Evolutionary conservation across 2,329 filamentous ascomycete species (phyloP).

Genomic region (Monosporascus sp.): DNA sequence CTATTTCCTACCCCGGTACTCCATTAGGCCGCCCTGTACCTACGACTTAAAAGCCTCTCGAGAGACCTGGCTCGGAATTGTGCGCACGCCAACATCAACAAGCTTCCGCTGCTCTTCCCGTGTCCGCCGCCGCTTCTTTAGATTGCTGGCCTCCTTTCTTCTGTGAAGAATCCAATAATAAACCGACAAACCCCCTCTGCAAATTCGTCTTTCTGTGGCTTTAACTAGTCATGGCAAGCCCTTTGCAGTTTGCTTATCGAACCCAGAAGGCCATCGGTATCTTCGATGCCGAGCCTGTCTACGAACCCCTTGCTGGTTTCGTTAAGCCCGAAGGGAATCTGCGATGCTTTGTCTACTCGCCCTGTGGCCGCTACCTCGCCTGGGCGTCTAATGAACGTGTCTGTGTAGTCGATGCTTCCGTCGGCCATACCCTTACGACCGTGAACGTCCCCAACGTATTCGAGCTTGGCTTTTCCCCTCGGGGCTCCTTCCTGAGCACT

Average conservation of each 20-base stretch:
- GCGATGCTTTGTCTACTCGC: slow-evolving; percentile 91
- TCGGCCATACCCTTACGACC: slow-evolving; percentile 67
- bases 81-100: no score
- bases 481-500: slow-evolving; percentile 88
- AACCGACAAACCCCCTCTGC: slow-evolving; percentile 17
- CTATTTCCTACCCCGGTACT: no score
- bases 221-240: slow-evolving; percentile 90
- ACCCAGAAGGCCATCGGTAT: slow-evolving; percentile 95
- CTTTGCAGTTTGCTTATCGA: slow-evolving; percentile 94
- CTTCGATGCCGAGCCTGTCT: slow-evolving; percentile 85
- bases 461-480: slow-evolving; percentile 90
- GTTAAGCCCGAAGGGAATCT: slow-evolving; percentile 85
- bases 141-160: no score
- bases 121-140: neutral
- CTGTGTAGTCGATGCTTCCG: slow-evolving; percentile 74
- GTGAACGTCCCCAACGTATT: slow-evolving; percentile 81
- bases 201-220: slow-evolving; percentile 57
- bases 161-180: neutral
- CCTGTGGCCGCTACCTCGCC: slow-evolving; percentile 92
- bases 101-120: neutral
- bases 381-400: slow-evolving; percentile 89
- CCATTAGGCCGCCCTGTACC: no score
- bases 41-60: no score
- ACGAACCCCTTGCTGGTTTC: slow-evolving; percentile 80
- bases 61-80: no score